Evolutionary conservation across 2,329 filamentous ascomycete species (phyloP).

Genomic region (Stenocarpella maydis): DNA sequence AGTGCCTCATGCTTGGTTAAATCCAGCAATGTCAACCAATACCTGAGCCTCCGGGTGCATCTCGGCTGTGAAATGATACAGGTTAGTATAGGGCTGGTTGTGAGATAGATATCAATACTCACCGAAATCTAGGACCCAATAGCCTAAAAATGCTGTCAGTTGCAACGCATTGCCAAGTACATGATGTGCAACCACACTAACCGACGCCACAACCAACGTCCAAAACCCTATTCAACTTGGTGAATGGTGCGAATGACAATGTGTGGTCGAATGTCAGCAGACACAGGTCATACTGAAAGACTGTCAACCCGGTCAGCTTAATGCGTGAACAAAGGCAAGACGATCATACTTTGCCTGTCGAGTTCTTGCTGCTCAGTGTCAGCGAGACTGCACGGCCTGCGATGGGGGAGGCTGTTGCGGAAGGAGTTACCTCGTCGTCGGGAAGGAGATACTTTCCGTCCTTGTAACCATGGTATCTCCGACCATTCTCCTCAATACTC

Average conservation of each 20-base stretch:
- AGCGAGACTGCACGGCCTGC: background rate
- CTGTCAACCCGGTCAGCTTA: slow-evolving; percentile 33
- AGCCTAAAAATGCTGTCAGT: slow-evolving; percentile 37
- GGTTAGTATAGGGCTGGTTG: slow-evolving; percentile 8
- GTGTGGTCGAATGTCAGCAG: slow-evolving; percentile 53
- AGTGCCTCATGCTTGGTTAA: background rate
- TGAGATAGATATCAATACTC: slow-evolving; percentile 23
- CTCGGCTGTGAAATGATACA: slow-evolving; percentile 37
- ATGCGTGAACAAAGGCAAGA: background rate
- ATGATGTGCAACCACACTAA: slow-evolving; percentile 35
- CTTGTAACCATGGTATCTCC: slow-evolving; percentile 50
- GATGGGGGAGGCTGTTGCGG: background rate
- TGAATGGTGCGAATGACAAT: slow-evolving; percentile 54
- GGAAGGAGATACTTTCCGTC: slow-evolving; percentile 50
- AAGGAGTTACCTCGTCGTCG: slow-evolving; percentile 45
- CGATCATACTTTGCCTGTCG: slow-evolving; percentile 43
- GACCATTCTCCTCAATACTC: slow-evolving; percentile 47
- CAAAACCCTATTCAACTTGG: slow-evolving; percentile 51
- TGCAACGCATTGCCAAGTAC: background rate
- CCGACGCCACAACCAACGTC: slow-evolving; percentile 61
- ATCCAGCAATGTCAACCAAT: background rate
- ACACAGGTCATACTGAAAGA: slow-evolving; percentile 49
- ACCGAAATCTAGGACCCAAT: slow-evolving; percentile 44
- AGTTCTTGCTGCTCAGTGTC: slow-evolving; percentile 46
- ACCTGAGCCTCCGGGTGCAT: slow-evolving; percentile 41